These are phyloP conservation scores for Cladosporium sp. DNA, from an alignment of 2,329 filamentous ascomycete species.

Conservation along the genomic window DNA sequence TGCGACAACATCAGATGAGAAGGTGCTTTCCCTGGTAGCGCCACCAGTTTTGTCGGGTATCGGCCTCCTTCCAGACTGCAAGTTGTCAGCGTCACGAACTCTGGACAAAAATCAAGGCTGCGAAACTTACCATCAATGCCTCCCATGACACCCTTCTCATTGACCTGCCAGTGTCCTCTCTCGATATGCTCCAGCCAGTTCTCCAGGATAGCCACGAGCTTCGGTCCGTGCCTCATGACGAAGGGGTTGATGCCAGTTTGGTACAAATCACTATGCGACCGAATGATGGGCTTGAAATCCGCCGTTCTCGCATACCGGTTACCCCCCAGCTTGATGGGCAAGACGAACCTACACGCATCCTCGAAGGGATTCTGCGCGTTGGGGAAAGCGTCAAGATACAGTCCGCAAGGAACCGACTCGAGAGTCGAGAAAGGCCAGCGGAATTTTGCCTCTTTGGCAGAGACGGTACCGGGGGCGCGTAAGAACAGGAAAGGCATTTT, in stretches of 20 bases:
- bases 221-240: conserved; percentile 31
- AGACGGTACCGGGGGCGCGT: conserved; percentile 27
- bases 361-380: conserved; percentile 33
- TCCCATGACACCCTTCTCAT: conserved; percentile 28
- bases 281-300: conserved; percentile 27
- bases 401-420: conserved; percentile 30
- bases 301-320: conserved; percentile 29
- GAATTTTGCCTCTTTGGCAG: conserved; percentile 32
- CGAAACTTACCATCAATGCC: conserved; percentile 22
- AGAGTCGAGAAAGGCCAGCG: conserved; percentile 31
- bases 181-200: conserved; percentile 31
- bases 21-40: conserved; percentile 28
- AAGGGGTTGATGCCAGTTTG: conserved; percentile 32
- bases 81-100: neutral
- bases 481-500: conserved; percentile 33
- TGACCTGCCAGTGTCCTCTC: conserved; percentile 30
- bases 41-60: conserved; percentile 32
- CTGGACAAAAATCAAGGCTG: too few relatives aligned
- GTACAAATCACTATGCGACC: conserved; percentile 30
- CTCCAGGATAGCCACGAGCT: conserved; percentile 29
- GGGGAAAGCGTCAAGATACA: conserved; percentile 32
- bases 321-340: conserved; percentile 29
- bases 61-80: conserved; percentile 28
- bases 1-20: conserved; percentile 14
- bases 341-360: conserved; percentile 30